phyloP scores from a whole-genome alignment of 2,329 filamentous ascomycete species.

The Paracamarosporium sp. region DNA sequence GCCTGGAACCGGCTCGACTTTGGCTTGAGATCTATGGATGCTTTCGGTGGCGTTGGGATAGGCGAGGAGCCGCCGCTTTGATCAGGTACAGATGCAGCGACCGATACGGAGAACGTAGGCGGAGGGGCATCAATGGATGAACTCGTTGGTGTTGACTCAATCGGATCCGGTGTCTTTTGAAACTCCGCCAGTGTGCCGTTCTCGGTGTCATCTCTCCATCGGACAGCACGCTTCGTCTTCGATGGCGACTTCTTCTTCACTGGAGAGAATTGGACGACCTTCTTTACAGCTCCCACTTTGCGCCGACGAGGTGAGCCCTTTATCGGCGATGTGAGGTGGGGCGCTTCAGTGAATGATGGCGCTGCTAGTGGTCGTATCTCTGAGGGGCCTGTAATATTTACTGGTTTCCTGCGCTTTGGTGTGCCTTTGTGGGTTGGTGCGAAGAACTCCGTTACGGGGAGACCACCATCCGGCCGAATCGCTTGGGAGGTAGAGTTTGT shows the following conservation, averaged over 20 bases:
- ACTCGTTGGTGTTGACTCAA: conserved; percentile 63
- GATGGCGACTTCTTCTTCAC: conserved; percentile 75
- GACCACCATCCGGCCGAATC: conserved; percentile 84
- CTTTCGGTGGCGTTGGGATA: conserved; percentile 62
- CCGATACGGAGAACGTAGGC: conserved; percentile 59
- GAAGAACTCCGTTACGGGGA: conserved; percentile 68
- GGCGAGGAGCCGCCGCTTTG: conserved; percentile 59
- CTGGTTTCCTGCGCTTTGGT: conserved; percentile 71
- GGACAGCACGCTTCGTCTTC: conserved; percentile 75
- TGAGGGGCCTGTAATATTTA: conserved; percentile 55
- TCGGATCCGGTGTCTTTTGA: conserved; percentile 83
- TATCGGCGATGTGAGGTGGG: conserved; percentile 66
- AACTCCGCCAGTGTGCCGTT: conserved; percentile 88
- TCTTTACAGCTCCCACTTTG: conserved; percentile 68
- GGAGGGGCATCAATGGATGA: conserved; percentile 61
- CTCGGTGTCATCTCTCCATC: conserved; percentile 92
- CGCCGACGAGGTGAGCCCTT: conserved; percentile 83
- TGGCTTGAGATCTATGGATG: conserved; percentile 66
- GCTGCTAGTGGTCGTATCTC: conserved; percentile 51
- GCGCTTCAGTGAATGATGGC: conserved; percentile 37
- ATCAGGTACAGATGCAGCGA: conserved; percentile 30
- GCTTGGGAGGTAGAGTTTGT: conserved; percentile 78
- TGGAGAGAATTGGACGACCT: conserved; percentile 80
- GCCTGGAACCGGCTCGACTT: conserved; percentile 79
- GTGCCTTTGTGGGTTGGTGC: conserved; percentile 76